Conservation (phyloP, 352 stramenopile species). For the Globisporangium megalacanthum region DNA sequence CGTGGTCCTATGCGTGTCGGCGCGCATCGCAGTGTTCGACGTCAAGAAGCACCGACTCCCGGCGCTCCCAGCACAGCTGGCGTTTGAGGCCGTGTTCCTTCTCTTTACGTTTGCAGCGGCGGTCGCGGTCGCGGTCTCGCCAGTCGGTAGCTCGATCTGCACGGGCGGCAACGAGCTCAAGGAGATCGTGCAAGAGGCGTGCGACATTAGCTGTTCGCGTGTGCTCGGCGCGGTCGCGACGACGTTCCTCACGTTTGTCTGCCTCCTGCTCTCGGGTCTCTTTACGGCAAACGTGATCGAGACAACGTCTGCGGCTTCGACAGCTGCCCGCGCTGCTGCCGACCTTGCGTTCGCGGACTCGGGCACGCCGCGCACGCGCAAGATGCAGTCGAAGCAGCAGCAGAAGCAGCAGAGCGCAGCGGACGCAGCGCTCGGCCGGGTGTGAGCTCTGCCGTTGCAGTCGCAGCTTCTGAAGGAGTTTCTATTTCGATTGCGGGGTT, state of each 20-base stretch:
- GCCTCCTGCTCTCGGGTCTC: slow-evolving; percentile 47
- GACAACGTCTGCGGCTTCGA: slow-evolving; percentile 7
- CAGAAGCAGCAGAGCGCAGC: slow-evolving; percentile 19
- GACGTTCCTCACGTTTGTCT: slow-evolving; percentile 50
- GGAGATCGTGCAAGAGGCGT: slow-evolving; percentile 50
- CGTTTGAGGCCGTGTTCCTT: slow-evolving; percentile 46
- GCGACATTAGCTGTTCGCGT: slow-evolving; percentile 58
- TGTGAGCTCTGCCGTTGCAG: slow-evolving; percentile 15
- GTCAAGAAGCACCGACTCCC: slow-evolving; percentile 46
- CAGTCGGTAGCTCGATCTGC: slow-evolving; percentile 49
- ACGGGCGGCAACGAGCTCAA: slow-evolving; percentile 39
- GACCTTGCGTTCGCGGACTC: slow-evolving; percentile 50
- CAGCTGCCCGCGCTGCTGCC: slow-evolving; percentile 15
- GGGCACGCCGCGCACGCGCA: slow-evolving; percentile 30
- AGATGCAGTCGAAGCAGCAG: slow-evolving; percentile 16
- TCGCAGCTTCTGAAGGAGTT: no score
- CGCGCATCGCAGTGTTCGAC: slow-evolving; percentile 48
- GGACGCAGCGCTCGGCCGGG: slow-evolving; percentile 14
- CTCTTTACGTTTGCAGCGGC: slow-evolving; percentile 56
- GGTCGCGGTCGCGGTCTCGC: slow-evolving; percentile 44
- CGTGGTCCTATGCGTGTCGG: slow-evolving; percentile 24
- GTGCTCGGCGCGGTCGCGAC: slow-evolving; percentile 43
- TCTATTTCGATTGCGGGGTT: no score
- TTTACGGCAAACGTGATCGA: slow-evolving; percentile 42
- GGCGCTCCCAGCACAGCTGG: slow-evolving; percentile 26